phyloP scores from a whole-genome alignment of 192 early-diverging fungal species.

The Linderina pennispora region DNA sequence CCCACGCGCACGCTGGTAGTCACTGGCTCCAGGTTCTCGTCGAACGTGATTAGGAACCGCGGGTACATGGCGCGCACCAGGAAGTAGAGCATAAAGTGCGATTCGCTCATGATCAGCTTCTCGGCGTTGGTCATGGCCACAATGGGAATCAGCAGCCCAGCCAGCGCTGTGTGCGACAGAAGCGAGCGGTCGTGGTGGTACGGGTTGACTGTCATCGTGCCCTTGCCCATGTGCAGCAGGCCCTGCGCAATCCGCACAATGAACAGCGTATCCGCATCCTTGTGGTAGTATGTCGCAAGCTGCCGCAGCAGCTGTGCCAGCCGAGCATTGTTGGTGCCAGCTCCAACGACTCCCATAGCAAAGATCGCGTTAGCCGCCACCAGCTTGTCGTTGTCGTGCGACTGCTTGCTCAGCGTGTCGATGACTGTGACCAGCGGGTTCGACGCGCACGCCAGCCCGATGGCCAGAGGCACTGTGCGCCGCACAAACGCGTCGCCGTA shows the following conservation, averaged over 20 bases:
- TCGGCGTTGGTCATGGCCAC: slow-evolving; percentile 90
- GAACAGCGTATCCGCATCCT: slow-evolving; percentile 68
- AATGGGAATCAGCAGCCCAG: slow-evolving; percentile 81
- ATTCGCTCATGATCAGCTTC: slow-evolving; percentile 80
- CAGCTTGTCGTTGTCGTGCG: slow-evolving; percentile 95
- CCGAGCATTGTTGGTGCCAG: slow-evolving; percentile 98
- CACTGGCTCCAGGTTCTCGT: slow-evolving; percentile 79
- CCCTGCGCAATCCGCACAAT: slow-evolving; percentile 52
- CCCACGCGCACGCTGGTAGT: slow-evolving; percentile 92
- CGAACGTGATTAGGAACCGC: slow-evolving; percentile 95
- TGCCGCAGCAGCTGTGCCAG: slow-evolving; percentile 97
- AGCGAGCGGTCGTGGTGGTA: slow-evolving; percentile 89
- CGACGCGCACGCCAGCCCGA: slow-evolving; percentile 91
- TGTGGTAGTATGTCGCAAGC: slow-evolving; percentile 94
- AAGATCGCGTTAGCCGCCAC: slow-evolving; percentile 96
- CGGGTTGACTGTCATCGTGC: slow-evolving; percentile 94
- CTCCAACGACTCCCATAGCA: slow-evolving; percentile 98
- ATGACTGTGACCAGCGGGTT: slow-evolving; percentile 90
- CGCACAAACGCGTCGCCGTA: slow-evolving; percentile 96
- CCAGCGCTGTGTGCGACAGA: slow-evolving; percentile 83
- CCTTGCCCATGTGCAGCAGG: slow-evolving; percentile 89
- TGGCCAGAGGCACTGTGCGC: slow-evolving; percentile 88
- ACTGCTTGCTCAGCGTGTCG: slow-evolving; percentile 96
- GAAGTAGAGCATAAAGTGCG: slow-evolving; percentile 92
- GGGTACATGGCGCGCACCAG: slow-evolving; percentile 95